phyloP scores from a whole-genome alignment of 805 yeast genomes.

The Metschnikowia lachancei region DNA sequence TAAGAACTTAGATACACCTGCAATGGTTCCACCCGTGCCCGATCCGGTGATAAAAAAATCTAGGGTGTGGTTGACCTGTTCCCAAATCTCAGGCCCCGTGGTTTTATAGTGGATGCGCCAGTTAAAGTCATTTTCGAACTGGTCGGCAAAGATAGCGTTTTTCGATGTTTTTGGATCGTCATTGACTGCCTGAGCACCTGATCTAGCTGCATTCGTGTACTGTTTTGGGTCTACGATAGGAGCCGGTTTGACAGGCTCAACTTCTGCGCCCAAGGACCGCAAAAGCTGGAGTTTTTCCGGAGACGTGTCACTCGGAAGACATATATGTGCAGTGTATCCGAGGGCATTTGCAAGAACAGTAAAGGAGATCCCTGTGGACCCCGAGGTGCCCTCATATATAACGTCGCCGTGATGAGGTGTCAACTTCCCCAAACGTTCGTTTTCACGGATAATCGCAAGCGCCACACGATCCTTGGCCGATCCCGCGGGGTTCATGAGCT shows the following conservation, averaged over 20 bases:
- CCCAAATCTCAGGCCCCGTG: constrained; percentile 92
- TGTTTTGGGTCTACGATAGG: constrained; percentile 91
- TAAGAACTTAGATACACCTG: constrained; percentile 26
- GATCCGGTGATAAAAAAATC: constrained; percentile 87
- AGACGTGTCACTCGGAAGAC: constrained; percentile 91
- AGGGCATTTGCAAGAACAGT: constrained; percentile 86
- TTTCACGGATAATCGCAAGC: constrained; percentile 68
- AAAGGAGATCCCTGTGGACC: constrained; percentile 93
- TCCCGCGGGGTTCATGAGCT: constrained; percentile 87
- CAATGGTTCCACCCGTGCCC: constrained; percentile 69
- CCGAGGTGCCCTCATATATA: constrained; percentile 93
- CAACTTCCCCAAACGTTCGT: constrained; percentile 58
- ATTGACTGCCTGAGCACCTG: constrained; percentile 55
- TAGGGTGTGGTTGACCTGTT: constrained; percentile 60
- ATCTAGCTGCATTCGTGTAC: constrained; percentile 83
- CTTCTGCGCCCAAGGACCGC: constrained; percentile 71
- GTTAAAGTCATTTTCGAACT: constrained; percentile 88
- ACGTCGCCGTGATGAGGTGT: constrained; percentile 62
- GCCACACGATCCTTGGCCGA: constrained; percentile 96
- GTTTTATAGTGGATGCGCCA: constrained; percentile 80
- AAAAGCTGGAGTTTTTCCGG: constrained; percentile 74
- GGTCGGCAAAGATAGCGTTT: constrained; percentile 86
- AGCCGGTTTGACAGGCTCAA: constrained; percentile 89
- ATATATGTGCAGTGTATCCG: constrained; percentile 91
- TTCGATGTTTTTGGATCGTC: constrained; percentile 34